phyloP scores from a whole-genome alignment of 1,139 yeast genomes.

The Protomyces lactucae-debilis region DNA sequence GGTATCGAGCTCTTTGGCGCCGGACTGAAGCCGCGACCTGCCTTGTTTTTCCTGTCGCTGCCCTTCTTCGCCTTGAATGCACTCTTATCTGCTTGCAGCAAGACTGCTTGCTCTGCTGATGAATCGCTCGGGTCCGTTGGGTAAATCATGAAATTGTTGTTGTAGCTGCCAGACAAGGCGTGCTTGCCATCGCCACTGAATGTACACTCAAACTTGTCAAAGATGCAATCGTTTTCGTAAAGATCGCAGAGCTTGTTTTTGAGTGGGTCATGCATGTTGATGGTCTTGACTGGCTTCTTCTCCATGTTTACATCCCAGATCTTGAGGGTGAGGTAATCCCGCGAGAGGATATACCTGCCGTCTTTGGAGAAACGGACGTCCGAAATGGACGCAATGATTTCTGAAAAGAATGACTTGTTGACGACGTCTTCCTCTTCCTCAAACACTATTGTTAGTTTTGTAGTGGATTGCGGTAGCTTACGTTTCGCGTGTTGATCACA shows the following conservation, averaged over 20 bases:
- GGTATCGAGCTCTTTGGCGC: constrained; percentile 32
- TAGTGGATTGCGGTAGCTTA: neutral
- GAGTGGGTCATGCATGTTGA: constrained; percentile 91
- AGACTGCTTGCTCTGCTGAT: constrained; percentile 66
- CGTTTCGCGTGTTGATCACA: constrained; percentile 82
- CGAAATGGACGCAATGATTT: constrained; percentile 88
- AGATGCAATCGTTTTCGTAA: constrained; percentile 96
- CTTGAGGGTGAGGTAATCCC: constrained; percentile 96
- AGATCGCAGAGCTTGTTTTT: constrained; percentile 93
- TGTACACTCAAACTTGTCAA: constrained; percentile 96
- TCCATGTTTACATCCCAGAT: constrained; percentile 99
- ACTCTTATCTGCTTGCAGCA: constrained; percentile 94
- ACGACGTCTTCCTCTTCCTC: constrained; percentile 93
- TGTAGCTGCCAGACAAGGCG: constrained; percentile 95
- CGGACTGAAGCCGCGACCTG: constrained; percentile 23
- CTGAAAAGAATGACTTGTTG: constrained; percentile 93
- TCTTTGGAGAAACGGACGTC: constrained; percentile 90
- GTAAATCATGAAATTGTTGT: constrained; percentile 93
- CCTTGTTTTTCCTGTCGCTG: constrained; percentile 34
- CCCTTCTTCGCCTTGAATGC: constrained; percentile 82
- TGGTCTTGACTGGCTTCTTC: constrained; percentile 85
- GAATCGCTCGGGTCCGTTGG: constrained; percentile 55
- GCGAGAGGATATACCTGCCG: constrained; percentile 88
- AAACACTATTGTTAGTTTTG: constrained; percentile 46
- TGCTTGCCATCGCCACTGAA: constrained; percentile 90